Base-by-base conservation (phyloP, 768 basidiomycete species). In the Russula dissimulans region DNA sequence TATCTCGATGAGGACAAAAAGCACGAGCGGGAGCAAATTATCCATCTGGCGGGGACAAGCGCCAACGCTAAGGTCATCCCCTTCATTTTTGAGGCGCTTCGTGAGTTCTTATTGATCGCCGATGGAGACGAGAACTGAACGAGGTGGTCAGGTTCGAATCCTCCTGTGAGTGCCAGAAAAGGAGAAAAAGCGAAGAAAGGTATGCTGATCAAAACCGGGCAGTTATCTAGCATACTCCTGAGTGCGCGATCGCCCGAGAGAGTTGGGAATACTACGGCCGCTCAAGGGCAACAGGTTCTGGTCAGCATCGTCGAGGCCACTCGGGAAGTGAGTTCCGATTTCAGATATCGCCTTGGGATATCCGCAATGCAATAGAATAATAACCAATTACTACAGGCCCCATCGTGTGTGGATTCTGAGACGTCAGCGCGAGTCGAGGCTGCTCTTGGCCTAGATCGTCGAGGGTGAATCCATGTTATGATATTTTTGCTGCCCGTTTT, bases 1-100 rank as follows among this genome's bases (percentile, higher is more conserved):
- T 88, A 82, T 65, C 71, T 87, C 14, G 72, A 76, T 10, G 22
- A 6, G 29, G 22, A 46, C 31, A 47, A 32, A 32, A 39, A 18
- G n/a, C 32, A 45, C 4, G 14, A 53, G 26, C 53, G 57, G 17
- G 39, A 38, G 26, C 1, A 44, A 45, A 60, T 66, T 15, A 34
- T 51, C 15, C 26, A 22, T 15, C 39, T 60, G 10, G 57, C 48
- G 14, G 45, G 57, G 26, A 8, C 0, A 0, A 15, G 38, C 5
- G 34, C 31, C 5, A 48, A 65, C 29, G 31, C 54, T 5, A 8
- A 34, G 36, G 41, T 64, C 10, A 54, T 66, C 53, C 47, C 54
- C n/a, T 52, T 52, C 41, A 31, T 66, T n/a, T 66, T 61, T 22
- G 65, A 66, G 41, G 65, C 65, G 17, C 50, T 66, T 49, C 57